Evolutionary conservation across 2,329 filamentous ascomycete species (phyloP).

Genomic region (Sclerotinia spermophila): DNA sequence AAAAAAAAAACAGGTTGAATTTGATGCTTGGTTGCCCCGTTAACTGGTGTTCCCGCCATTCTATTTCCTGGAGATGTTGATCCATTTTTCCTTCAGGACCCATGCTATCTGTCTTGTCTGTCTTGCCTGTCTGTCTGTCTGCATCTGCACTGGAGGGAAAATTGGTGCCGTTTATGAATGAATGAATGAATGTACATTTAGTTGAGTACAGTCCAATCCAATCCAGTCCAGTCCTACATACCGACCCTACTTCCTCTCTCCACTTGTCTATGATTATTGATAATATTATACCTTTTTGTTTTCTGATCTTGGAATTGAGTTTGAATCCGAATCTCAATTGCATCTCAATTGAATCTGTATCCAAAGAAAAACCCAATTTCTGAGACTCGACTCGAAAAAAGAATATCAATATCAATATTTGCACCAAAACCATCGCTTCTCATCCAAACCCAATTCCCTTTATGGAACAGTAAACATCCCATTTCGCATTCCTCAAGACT

Average conservation of each 20-base stretch:
- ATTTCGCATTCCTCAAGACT: constrained; percentile 10
- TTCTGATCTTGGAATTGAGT: background rate
- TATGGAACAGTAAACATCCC: constrained; percentile 14
- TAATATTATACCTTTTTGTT: background rate
- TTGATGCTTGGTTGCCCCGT: background rate
- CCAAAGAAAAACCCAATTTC: background rate
- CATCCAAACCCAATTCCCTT: background rate
- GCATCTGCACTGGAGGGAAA: background rate
- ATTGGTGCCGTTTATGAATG: background rate
- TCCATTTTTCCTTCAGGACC: constrained; percentile 8
- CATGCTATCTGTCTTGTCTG: background rate
- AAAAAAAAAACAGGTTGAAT: background rate
- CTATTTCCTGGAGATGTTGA: constrained; percentile 10
- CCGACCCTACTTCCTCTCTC: background rate
- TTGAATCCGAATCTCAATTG: background rate
- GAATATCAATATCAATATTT: background rate
- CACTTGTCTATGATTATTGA: background rate
- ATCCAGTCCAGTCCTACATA: background rate
- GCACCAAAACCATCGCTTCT: constrained; percentile 1
- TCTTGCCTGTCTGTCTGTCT: background rate
- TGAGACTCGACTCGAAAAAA: background rate
- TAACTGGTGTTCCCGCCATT: constrained; percentile 5
- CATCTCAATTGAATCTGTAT: background rate
- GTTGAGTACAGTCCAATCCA: background rate
- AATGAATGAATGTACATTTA: too few relatives aligned